Evolutionary conservation across 1,139 yeast species (phyloP).

Genomic region (Hyphopichia khmerensis): DNA sequence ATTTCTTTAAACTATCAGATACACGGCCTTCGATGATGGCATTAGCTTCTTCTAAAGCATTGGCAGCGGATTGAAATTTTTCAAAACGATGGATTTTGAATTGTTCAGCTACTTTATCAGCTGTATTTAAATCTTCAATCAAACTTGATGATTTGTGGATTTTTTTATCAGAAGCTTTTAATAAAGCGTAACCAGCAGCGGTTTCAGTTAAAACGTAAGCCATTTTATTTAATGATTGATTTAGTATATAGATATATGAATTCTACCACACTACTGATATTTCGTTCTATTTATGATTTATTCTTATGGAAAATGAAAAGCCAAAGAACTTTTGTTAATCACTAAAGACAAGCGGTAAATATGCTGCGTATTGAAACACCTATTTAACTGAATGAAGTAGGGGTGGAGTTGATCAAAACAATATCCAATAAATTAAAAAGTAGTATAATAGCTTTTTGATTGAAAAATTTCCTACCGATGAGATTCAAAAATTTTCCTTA

Average conservation of each 20-base stretch:
- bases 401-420: no score
- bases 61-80: constrained; percentile 90
- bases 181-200: constrained; percentile 96
- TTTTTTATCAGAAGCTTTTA: constrained; percentile 97
- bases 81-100: constrained; percentile 95
- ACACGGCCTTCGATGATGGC: constrained; percentile 93
- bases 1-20: constrained; percentile 72
- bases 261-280: neutral
- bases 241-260: neutral
- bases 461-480: constrained; percentile 18
- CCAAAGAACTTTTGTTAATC: neutral
- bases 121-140: constrained; percentile 74
- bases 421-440: no score
- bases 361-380: no score
- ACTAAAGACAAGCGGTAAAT: neutral
- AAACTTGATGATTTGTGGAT: constrained; percentile 80
- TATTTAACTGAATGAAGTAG: no score
- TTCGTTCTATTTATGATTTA: neutral
- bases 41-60: constrained; percentile 94
- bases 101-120: constrained; percentile 75
- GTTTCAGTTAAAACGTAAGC: constrained; percentile 96
- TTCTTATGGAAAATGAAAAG: neutral
- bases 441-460: constrained; percentile 3
- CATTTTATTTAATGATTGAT: constrained; percentile 41
- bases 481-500: constrained; percentile 16